These are phyloP conservation scores for Sclerotinia spermophila DNA, from an alignment of 2,329 filamentous ascomycete genomes.

Conservation along the genomic window DNA sequence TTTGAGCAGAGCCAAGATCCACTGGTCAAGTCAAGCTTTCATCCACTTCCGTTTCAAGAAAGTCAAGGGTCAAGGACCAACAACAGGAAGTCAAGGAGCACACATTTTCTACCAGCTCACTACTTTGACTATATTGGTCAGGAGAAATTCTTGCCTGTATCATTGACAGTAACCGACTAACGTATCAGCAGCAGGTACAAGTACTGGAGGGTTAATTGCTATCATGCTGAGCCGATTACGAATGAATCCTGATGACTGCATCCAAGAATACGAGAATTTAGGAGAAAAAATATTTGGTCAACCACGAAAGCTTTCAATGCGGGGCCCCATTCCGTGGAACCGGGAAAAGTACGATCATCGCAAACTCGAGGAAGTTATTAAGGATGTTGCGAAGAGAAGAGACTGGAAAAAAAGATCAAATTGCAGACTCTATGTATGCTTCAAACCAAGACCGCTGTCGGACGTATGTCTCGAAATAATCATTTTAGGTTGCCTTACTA, in stretches of 20 bases:
- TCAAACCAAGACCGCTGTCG: not conserved
- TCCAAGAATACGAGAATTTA: constrained; percentile 11
- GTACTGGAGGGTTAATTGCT: constrained; percentile 13
- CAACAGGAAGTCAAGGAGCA: not conserved
- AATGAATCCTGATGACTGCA: constrained; percentile 18
- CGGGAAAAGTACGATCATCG: constrained; percentile 10
- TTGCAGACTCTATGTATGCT: not conserved
- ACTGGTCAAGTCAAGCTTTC: not conserved
- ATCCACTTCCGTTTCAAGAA: not conserved
- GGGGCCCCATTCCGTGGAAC: constrained; percentile 6
- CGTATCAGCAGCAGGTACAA: not conserved
- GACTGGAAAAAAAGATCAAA: not conserved
- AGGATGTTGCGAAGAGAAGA: constrained; percentile 7
- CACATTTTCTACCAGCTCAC: not conserved
- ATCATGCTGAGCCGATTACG: constrained; percentile 18
- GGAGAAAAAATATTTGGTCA: constrained; percentile 9
- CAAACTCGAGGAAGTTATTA: constrained; percentile 12
- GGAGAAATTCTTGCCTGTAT: not conserved
- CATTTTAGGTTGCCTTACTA: not conserved
- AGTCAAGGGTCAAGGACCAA: not conserved
- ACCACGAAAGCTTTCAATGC: not conserved
- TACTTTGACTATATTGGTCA: constrained; percentile 11
- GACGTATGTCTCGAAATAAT: not conserved
- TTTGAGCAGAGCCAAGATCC: not conserved
- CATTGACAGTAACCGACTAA: not conserved